A percentile compares a stretch with the other conserved stretches of the same genome.
Evolutionary conservation across 768 basidiomycete species (phyloP).

Genomic region (Trametes elegans): DNA sequence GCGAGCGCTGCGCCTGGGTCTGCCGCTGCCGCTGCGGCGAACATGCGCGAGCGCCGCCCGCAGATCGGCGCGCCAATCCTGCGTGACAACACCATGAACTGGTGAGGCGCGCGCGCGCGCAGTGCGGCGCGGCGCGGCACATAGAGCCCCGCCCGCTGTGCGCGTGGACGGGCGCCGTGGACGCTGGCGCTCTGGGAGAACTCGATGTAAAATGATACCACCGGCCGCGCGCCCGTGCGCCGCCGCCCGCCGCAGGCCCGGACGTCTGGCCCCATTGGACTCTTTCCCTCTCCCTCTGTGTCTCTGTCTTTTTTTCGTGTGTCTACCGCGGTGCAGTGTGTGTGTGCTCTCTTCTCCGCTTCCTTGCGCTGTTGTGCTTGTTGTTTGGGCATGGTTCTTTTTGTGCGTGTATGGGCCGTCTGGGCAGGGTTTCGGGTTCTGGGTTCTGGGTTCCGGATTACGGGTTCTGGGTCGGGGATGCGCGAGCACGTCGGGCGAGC

Average conservation of each 20-base stretch:
- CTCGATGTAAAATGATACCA: conserved; percentile 14
- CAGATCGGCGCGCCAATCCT: conserved; percentile 78
- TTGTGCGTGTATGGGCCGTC: conserved; percentile 4
- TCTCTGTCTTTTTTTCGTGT: neutral
- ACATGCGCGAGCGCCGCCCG: conserved; percentile 58
- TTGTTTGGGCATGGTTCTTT: conserved; percentile 4
- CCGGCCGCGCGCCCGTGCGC: neutral
- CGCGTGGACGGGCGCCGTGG: no score
- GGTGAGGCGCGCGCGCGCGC: conserved; percentile 40
- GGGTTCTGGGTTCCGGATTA: no score
- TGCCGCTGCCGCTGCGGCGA: no score
- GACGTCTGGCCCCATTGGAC: no score
- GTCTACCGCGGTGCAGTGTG: no score
- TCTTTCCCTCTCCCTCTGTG: neutral
- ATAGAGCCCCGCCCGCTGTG: no score
- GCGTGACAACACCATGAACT: conserved; percentile 82
- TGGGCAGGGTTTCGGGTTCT: neutral
- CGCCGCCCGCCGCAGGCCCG: no score
- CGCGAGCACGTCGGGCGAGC: neutral
- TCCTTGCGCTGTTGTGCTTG: conserved; percentile 6
- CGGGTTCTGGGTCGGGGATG: neutral
- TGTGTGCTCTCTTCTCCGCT: neutral
- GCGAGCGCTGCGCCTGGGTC: no score
- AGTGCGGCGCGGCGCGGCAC: neutral
- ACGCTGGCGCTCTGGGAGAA: neutral